Evolutionary conservation across 78 protist genomes (phyloP).

Genomic region (Bodo saltans): DNA sequence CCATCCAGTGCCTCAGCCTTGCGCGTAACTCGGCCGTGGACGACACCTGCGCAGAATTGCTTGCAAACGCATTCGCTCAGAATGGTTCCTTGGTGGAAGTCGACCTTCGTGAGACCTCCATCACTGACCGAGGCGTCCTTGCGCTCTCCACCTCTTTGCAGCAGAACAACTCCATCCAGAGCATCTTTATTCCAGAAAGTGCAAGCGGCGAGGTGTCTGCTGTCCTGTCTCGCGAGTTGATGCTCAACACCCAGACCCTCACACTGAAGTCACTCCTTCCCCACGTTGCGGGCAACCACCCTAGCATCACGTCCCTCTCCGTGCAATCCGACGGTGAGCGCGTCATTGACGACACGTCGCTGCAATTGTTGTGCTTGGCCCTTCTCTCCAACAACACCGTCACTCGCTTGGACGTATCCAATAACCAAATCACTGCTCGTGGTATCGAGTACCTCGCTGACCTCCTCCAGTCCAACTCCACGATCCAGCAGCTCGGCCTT

Average conservation of each 20-base stretch:
- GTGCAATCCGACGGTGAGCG: background rate
- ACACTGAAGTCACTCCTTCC: conserved; percentile 8
- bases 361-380: background rate
- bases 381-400: conserved; percentile 7
- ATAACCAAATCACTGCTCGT: background rate
- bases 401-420: background rate
- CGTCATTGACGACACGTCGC: conserved; percentile 5
- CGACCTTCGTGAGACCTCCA: background rate
- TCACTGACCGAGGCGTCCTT: background rate
- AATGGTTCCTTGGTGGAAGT: background rate
- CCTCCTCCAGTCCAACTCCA: conserved; percentile 6
- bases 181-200: background rate
- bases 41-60: background rate
- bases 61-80: background rate
- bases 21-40: background rate
- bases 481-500: background rate
- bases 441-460: conserved; percentile 17
- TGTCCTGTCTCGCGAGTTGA: background rate
- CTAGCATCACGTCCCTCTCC: background rate
- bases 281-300: background rate
- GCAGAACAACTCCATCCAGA: background rate
- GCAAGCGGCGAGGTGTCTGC: background rate
- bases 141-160: background rate
- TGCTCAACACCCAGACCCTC: conserved; percentile 10
- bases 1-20: background rate